Conservation (phyloP, 2,329 filamentous ascomycete genomes). For the Aureobasidium namibiae region DNA sequence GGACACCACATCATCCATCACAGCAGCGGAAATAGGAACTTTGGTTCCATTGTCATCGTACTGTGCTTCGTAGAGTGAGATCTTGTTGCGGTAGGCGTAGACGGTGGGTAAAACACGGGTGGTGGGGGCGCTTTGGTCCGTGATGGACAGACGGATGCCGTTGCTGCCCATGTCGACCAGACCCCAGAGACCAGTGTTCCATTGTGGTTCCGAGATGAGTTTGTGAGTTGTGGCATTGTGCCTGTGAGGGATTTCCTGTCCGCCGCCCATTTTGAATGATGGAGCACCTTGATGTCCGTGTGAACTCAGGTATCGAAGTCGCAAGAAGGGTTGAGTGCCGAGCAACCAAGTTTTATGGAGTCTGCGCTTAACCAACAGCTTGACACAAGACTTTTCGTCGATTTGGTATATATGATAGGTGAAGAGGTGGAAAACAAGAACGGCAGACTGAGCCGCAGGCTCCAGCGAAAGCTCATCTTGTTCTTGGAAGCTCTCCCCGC, state of each 20-base stretch:
- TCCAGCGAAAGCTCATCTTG: not conserved
- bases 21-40: constrained; percentile 45
- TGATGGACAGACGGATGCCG: constrained; percentile 81
- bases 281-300: not conserved
- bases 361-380: not conserved
- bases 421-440: not conserved
- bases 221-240: not conserved
- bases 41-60: constrained; percentile 27
- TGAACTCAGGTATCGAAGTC: not conserved
- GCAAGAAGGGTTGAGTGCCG: not conserved
- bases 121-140: constrained; percentile 58
- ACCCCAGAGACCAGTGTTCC: constrained; percentile 14
- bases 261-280: constrained; percentile 4
- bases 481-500: constrained; percentile 3
- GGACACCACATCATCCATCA: constrained; percentile 54
- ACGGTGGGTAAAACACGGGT: constrained; percentile 65
- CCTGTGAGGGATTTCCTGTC: not conserved
- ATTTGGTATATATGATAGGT: not conserved
- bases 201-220: not conserved
- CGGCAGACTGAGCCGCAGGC: not conserved
- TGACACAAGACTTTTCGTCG: not conserved
- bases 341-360: not conserved
- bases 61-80: constrained; percentile 75
- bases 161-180: constrained; percentile 44
- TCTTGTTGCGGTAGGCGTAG: constrained; percentile 66